Base-by-base conservation (phyloP, 768 basidiomycete genomes). In the Rhizopogon rudus region DNA sequence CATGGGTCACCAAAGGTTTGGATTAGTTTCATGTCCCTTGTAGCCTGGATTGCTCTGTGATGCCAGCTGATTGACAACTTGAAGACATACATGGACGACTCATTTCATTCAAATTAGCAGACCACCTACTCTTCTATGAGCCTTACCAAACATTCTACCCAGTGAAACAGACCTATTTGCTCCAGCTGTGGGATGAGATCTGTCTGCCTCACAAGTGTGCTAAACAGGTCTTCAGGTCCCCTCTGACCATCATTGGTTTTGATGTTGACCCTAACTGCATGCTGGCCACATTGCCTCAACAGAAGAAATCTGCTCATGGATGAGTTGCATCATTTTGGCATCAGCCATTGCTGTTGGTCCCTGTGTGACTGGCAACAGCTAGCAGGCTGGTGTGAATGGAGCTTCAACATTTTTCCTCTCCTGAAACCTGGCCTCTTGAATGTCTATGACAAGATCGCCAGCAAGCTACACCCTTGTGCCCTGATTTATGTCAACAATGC, bases 341-440 rank as follows among this genome's bases (percentile, higher is more conserved):
- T 10, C 6, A 12, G 20, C 13, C 12, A 51, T 3, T 2, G 3
- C 10, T 57, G 61, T 0, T 41, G 48, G 42, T 53, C 37, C 13
- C 60, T 72, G 0, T 40, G 53, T 0, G 40, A 63, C 7, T 75
- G 61, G 50, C 64, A 71, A 53, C 45, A 44, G 0, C 51, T 77
- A 0, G 65, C 66, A 0, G 75, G 77, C 0, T 76, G 72, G 70
- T n/a, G 68, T n/a, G 77, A 77, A 45, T 78, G 76, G 75, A 54
- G 61, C 17, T 61, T 79, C 22, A 77, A 77, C 49, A 67, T 70
- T 20, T 74, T 61, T 44, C 75, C 74, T 0, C 60, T 69, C 0
- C 60, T 77, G 0, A 56, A 63, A 0, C 76, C 75, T 0, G 61
- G 55, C 0, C 62, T 79, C 0, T 67, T 55, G 14, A 54, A 54